Percentiles rank a stretch among this genome's conserved stretches.
These are phyloP conservation scores for Thalia dealbata DNA, from an alignment of 176 grass and related monocot genomes.

Conservation along the genomic window DNA sequence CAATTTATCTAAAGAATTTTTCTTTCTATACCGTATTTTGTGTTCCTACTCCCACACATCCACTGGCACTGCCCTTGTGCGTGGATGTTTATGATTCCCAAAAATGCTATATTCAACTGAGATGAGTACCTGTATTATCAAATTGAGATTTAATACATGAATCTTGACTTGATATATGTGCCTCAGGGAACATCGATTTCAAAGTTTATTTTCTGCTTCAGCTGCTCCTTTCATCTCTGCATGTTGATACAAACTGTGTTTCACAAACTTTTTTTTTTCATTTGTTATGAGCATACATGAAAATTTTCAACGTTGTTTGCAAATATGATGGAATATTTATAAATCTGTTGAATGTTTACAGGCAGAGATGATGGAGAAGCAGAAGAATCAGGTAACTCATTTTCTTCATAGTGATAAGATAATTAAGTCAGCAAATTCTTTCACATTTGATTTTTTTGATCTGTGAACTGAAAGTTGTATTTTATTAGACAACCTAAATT, in stretches of 20 bases:
- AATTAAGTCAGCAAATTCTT: no score
- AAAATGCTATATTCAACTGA: background rate
- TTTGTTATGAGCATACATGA: background rate
- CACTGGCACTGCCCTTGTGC: background rate
- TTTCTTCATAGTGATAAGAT: background rate
- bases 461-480: no score
- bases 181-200: background rate
- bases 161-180: background rate
- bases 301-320: background rate
- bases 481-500: no score
- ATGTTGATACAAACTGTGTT: background rate
- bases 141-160: background rate
- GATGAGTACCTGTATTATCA: background rate
- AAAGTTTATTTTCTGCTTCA: background rate
- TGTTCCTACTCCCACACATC: background rate
- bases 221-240: background rate
- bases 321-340: background rate
- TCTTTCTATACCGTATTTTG: background rate
- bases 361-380: constrained; percentile 51
- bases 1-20: background rate
- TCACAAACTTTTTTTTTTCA: background rate
- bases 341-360: constrained; percentile 20
- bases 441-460: no score
- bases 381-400: constrained; percentile 70
- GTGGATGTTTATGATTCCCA: background rate